Conservation (phyloP, 2,329 filamentous ascomycete genomes). For the Trichoderma hamatum region DNA sequence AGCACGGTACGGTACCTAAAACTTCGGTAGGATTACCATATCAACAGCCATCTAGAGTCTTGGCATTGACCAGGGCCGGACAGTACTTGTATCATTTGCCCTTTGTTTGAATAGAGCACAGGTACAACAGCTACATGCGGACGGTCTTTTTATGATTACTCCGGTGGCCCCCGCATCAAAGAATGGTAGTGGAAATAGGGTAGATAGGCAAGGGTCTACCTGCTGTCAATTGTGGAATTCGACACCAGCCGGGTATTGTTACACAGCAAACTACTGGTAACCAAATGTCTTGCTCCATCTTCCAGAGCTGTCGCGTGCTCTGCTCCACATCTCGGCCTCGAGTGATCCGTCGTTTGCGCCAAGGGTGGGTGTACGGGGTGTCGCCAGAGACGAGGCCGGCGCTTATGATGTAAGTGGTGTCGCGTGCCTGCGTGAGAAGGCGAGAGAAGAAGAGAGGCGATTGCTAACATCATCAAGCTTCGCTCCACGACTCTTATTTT, state of each 20-base stretch:
- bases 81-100: not conserved
- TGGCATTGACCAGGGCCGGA: not conserved
- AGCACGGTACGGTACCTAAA: not conserved
- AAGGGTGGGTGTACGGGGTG: not conserved
- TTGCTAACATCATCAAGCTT: constrained; percentile 20
- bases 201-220: not conserved
- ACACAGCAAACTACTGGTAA: not conserved
- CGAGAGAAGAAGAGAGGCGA: not conserved
- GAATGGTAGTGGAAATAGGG: not conserved
- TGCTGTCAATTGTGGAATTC: not conserved
- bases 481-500: not conserved
- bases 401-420: not conserved
- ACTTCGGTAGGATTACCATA: not conserved
- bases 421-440: constrained; percentile 1
- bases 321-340: constrained; percentile 14
- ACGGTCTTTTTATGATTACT: not conserved
- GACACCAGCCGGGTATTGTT: not conserved
- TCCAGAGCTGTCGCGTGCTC: constrained; percentile 19
- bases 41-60: not conserved
- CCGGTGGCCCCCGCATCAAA: not conserved
- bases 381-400: not conserved
- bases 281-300: not conserved
- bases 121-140: not conserved
- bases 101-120: not conserved
- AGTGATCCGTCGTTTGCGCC: not conserved